Conservation (phyloP, 2,329 filamentous ascomycete genomes). For the Botryosphaeria agaves region DNA sequence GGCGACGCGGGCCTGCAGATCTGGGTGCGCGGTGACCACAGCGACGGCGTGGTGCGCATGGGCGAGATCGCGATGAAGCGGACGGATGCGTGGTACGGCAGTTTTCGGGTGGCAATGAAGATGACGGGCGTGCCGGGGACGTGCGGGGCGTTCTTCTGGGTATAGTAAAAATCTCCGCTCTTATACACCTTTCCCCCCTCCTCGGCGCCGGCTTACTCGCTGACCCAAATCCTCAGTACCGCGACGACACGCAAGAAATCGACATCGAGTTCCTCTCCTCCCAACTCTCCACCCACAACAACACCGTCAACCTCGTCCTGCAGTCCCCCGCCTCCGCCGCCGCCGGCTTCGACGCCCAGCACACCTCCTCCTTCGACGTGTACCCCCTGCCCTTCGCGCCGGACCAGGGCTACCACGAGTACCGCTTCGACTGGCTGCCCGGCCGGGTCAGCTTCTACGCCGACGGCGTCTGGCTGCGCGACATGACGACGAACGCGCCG, state of each 20-base stretch:
- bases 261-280: conserved; percentile 64
- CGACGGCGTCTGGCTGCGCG: conserved; percentile 39
- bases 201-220: not conserved
- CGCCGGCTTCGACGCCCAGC: conserved; percentile 43
- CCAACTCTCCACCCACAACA: conserved; percentile 40
- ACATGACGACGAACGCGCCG: conserved; percentile 41
- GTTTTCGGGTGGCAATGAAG: conserved; percentile 51
- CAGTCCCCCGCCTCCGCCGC: conserved; percentile 44
- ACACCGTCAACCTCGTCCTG: conserved; percentile 56
- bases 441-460: conserved; percentile 50
- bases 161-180: conserved; percentile 17
- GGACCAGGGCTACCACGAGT: conserved; percentile 51
- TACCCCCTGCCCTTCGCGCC: conserved; percentile 49
- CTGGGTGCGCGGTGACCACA: conserved; percentile 17
- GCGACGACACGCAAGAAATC: conserved; percentile 64
- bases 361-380: conserved; percentile 39
- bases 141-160: conserved; percentile 68
- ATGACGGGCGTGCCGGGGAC: conserved; percentile 44
- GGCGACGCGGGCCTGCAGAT: conserved; percentile 20
- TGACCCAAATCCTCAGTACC: conserved; percentile 35
- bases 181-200: conserved; percentile 1
- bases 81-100: conserved; percentile 50
- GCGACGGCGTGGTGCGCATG: conserved; percentile 36
- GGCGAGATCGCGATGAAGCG: conserved; percentile 47
- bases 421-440: conserved; percentile 58